phyloP scores from a whole-genome alignment of 73 alveolate species.

The Tetrahymena borealis region DNA sequence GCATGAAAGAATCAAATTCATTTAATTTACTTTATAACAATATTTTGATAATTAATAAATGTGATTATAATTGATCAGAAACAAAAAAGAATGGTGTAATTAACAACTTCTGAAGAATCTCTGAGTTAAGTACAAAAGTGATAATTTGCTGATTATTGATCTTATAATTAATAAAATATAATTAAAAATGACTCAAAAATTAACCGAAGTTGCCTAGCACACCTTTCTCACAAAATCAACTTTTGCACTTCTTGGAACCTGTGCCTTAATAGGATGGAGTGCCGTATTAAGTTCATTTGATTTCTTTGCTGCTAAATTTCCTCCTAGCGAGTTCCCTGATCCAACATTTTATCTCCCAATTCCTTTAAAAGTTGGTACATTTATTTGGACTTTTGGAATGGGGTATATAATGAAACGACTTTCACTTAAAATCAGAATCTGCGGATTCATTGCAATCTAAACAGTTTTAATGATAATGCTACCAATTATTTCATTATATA shows the following conservation, averaged over 20 bases:
- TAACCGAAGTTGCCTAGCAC: not conserved
- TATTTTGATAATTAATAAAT: too few species aligned
- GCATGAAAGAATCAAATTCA: too few species aligned
- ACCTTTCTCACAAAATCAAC: not conserved
- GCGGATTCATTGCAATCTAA: not conserved
- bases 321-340: not conserved
- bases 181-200: not conserved
- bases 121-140: too few species aligned
- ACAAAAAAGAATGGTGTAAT: too few species aligned
- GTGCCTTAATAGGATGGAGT: not conserved
- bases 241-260: not conserved
- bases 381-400: not conserved
- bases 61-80: too few species aligned
- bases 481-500: not conserved
- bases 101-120: too few species aligned
- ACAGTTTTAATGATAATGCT: not conserved
- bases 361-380: not conserved
- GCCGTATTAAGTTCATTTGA: not conserved
- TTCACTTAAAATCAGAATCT: not conserved
- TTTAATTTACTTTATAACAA: too few species aligned
- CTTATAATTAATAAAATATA: too few species aligned
- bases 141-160: too few species aligned
- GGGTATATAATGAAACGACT: not conserved
- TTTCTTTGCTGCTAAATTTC: not conserved
- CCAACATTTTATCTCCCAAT: not conserved